Evolutionary conservation across 1,284 basidiomycete species (phyloP), one percentile per base, ranked within the genome.

Genomic region (Ustilago curta): DNA sequence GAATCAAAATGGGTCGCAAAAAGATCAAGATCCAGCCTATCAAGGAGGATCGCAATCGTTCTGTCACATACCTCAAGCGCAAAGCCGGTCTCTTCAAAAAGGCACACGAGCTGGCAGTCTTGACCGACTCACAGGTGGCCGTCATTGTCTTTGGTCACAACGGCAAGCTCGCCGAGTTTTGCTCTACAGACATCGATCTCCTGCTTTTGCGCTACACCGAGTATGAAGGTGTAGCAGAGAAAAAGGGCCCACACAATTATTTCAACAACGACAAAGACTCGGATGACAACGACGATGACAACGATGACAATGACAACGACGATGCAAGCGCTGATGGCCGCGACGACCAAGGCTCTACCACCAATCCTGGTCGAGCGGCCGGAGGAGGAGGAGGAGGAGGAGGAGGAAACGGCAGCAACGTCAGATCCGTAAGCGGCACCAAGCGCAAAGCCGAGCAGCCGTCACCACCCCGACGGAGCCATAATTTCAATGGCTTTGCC

Each of bases 21-120:
- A 94, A 94, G 88, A 94, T 94, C 83, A 91, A 92, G 86, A 94
- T 94, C 67, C 90, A 92, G 80, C 93, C 93, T 72, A 94, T 94
- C 80, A 89, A 90, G 35, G 92, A 94, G 87, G 93, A 95, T 86
- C 90, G 93, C 85, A 95, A 94, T 85, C 90, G 93, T 72, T 91
- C 91, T 70, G 93, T 95, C 77, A 95, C 93, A 69, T 95, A 94
- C 87, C 88, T 93, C 86, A 95, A 95, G 90, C 92, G 92, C 78
- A 93, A 93, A 87, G 92, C 92, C 67, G 93, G 93, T 2, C 89
- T 94, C 59, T 93, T 94, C 90, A 94, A 94, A 85, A 94, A 94
- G 84, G 93, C 92, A 0, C 93, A 93, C 85, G 93, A 94, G 86
- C 90, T 94, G 48, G 92, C 92, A 35, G 92, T 94, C 4, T 86